Percentiles rank a stretch among this genome's conserved stretches.
These are phyloP conservation scores for Alternaria sp. DNA, from an alignment of 2,329 filamentous ascomycete species.

Conservation along the genomic window DNA sequence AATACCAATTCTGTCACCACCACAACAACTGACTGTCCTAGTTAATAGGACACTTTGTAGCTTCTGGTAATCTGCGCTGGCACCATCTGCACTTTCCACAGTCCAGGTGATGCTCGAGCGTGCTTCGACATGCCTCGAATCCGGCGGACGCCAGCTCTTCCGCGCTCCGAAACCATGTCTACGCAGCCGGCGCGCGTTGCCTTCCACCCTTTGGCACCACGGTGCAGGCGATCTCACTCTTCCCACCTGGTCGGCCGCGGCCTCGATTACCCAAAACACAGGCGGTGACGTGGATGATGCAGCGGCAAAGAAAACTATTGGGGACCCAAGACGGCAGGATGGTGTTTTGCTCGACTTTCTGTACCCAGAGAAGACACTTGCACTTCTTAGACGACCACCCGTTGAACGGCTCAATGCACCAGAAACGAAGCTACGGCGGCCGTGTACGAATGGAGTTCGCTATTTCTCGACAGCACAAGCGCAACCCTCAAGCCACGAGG, in stretches of 20 bases:
- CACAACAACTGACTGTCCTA: constrained; percentile 12
- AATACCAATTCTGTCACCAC: neutral
- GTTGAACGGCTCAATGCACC: constrained; percentile 30
- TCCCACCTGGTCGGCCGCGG: constrained; percentile 40
- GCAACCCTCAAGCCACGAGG: constrained; percentile 19
- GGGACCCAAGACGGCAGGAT: constrained; percentile 13
- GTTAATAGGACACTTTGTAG: constrained; percentile 7
- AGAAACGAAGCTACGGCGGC: constrained; percentile 34
- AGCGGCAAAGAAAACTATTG: constrained; percentile 7
- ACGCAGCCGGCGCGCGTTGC: constrained; percentile 59
- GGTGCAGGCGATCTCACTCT: constrained; percentile 58
- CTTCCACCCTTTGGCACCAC: constrained; percentile 65
- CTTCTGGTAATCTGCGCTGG: constrained; percentile 33
- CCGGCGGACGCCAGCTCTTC: constrained; percentile 62
- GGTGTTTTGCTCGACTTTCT: constrained; percentile 56
- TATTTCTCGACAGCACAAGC: constrained; percentile 35
- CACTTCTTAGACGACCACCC: constrained; percentile 46
- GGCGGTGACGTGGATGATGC: constrained; percentile 22
- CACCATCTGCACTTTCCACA: constrained; percentile 29
- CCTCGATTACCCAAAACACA: constrained; percentile 14
- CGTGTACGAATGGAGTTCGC: constrained; percentile 33
- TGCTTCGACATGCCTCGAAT: constrained; percentile 66
- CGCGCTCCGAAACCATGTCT: constrained; percentile 51
- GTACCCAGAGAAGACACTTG: constrained; percentile 56
- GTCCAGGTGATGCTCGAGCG: constrained; percentile 64